A percentile compares a stretch with the other conserved stretches of the same genome.
Evolutionary conservation across 768 basidiomycete species (phyloP).

Genomic region (Rhizopogon rudus): DNA sequence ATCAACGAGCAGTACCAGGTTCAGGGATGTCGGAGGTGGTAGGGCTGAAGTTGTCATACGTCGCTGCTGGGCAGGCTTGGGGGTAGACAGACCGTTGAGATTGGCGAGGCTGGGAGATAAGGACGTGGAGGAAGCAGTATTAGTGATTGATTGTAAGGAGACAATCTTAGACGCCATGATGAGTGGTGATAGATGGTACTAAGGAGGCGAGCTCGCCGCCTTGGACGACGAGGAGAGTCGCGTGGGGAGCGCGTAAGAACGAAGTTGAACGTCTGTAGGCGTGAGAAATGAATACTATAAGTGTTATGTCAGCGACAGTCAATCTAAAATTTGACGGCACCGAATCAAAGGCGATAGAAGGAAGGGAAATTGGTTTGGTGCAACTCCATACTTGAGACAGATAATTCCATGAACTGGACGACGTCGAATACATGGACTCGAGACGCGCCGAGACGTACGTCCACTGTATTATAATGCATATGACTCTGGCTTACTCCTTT

Average conservation of each 20-base stretch:
- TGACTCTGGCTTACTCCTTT: slow-evolving; percentile 1
- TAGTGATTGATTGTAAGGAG: slow-evolving; percentile 17
- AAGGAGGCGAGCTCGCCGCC: slow-evolving; percentile 22
- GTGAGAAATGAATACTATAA: slow-evolving; percentile 21
- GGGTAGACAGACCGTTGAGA: slow-evolving; percentile 27
- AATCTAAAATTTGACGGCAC: slow-evolving; percentile 13
- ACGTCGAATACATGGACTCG: slow-evolving; percentile 24
- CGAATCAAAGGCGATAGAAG: background rate
- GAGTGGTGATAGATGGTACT: slow-evolving; percentile 14
- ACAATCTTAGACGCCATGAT: slow-evolving; percentile 17
- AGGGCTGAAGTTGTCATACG: slow-evolving; percentile 32
- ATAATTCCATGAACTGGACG: slow-evolving; percentile 29
- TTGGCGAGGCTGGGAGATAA: slow-evolving; percentile 28
- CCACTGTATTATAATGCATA: background rate
- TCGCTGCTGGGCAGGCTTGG: slow-evolving; percentile 28
- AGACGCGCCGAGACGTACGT: slow-evolving; percentile 32
- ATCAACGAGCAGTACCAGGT: slow-evolving; percentile 29
- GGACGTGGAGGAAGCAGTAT: slow-evolving; percentile 28
- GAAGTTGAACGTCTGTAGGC: slow-evolving; percentile 9
- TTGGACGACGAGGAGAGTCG: slow-evolving; percentile 19
- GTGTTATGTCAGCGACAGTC: background rate
- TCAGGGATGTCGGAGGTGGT: slow-evolving; percentile 35
- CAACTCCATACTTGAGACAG: slow-evolving; percentile 3
- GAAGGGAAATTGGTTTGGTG: background rate
- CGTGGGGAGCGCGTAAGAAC: slow-evolving; percentile 1